Evolutionary conservation across 177 flowering plant species (phyloP), one percentile per base, ranked within the genome.

Genomic region (Vitis hybrid): DNA sequence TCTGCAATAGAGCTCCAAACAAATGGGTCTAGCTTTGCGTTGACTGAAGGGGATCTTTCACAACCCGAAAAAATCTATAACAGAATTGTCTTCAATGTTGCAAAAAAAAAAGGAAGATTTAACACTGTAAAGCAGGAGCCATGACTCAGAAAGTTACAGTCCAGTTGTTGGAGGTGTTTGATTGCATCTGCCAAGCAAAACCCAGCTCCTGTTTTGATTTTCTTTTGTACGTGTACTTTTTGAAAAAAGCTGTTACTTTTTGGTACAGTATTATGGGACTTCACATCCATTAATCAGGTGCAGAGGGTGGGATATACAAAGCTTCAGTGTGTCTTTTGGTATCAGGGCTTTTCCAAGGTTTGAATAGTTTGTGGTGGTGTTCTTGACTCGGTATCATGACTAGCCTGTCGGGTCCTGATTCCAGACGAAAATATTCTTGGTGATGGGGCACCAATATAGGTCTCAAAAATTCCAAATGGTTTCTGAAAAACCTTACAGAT

Each of bases 1-100:
- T 62, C 14, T 19, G 76, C 54, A 80, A 49, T 64, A 79, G 90
- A 71, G 56, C 51, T 48, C 70, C 78, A 26, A 13, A 10, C 18
- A 18, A 78, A 60, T 65, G 70, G 83, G 10, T 78, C 91, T 13
- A 83, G 91, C 80, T 80, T 95, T 57, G 72, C 76, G 68, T 82
- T 93, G n/a, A 75, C 82, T 17, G 98, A 93, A 80, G 99, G 99
- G 14, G 98, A 95, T 71, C 83, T 93, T 64, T 70, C 91, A 84
- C 99, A 91, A 78, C 87, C 99, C 4, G 98, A 93, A 74, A 84
- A 86, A 75, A 82, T 80, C 15, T 79, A 69, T 23, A 88, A 90
- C 13, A 97, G 98, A 50, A 83, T 93, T 72, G 81, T 91, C 56
- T 79, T 93, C 45, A 90, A 91, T 66, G 84, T 93, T 23, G 92